Percentiles rank a stretch among this genome's conserved stretches.
phyloP scores from a whole-genome alignment of 805 yeast genomes.

The Candida nanaspora region DNA sequence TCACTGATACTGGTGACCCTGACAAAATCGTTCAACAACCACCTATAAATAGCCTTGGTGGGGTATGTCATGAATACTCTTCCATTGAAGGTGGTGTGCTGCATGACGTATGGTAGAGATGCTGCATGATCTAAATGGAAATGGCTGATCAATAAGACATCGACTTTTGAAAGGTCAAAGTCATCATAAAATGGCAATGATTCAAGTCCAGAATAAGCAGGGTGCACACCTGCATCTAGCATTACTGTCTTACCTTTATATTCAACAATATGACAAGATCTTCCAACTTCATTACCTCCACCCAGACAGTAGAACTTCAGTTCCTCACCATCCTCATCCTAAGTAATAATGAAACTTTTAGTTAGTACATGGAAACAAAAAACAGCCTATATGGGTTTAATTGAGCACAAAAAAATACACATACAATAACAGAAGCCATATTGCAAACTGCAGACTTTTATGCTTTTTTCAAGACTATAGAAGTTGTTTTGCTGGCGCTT shows the following conservation, averaged over 20 bases:
- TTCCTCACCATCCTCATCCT: constrained; percentile 19
- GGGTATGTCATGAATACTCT: constrained; percentile 99
- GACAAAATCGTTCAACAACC: constrained; percentile 92
- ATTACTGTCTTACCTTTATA: constrained; percentile 92
- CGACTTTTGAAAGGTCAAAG: constrained; percentile 82
- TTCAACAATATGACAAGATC: constrained; percentile 89
- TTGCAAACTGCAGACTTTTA: too few relatives aligned
- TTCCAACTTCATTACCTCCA: constrained; percentile 97
- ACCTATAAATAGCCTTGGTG: constrained; percentile 93
- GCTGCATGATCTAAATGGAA: constrained; percentile 99
- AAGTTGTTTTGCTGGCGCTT: too few relatives aligned
- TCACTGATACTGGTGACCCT: constrained; percentile 66
- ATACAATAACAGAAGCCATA: constrained; percentile 1
- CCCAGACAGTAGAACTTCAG: constrained; percentile 84
- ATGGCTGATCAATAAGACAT: constrained; percentile 81
- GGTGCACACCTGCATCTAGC: constrained; percentile 98
- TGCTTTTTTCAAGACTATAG: too few relatives aligned
- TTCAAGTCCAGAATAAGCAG: constrained; percentile 84
- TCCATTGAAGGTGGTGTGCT: constrained; percentile 89
- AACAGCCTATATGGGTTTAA: neutral
- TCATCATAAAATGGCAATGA: constrained; percentile 95
- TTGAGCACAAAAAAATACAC: neutral
- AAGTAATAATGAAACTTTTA: constrained; percentile 3
- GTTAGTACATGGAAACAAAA: neutral
- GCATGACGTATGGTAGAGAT: constrained; percentile 95